Conservation (phyloP, 2,329 filamentous ascomycete genomes). For the Periconia macrospinosa region DNA sequence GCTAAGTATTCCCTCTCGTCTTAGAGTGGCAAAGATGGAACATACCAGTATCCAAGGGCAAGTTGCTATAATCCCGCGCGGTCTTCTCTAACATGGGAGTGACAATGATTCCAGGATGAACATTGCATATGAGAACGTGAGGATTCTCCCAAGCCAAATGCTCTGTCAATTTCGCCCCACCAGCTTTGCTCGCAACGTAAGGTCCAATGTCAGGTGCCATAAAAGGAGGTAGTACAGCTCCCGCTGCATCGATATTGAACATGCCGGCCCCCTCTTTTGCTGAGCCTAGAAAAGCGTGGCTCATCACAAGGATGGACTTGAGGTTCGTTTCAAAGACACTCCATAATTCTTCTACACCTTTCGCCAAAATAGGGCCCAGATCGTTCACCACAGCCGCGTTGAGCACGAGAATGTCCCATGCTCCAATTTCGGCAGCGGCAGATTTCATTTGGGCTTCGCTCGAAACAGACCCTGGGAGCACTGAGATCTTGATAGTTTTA, state of each 20-base stretch:
- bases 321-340: constrained; percentile 13
- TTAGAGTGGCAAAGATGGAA: neutral
- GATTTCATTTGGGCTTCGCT: constrained; percentile 12
- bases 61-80: constrained; percentile 3
- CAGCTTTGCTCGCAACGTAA: constrained; percentile 27
- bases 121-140: constrained; percentile 30
- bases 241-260: neutral
- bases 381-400: constrained; percentile 16
- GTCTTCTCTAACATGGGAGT: constrained; percentile 24
- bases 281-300: constrained; percentile 17
- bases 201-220: neutral
- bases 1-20: neutral
- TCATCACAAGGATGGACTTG: constrained; percentile 17
- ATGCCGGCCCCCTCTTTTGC: constrained; percentile 11
- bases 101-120: constrained; percentile 41
- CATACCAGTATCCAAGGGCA: constrained; percentile 20
- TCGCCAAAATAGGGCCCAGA: constrained; percentile 1
- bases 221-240: neutral
- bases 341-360: constrained; percentile 18
- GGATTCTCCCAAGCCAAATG: constrained; percentile 38
- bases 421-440: constrained; percentile 10
- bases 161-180: constrained; percentile 32
- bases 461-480: constrained; percentile 9
- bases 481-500: neutral
- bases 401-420: constrained; percentile 21